Percentiles rank a stretch among this genome's conserved stretches.
Conservation (phyloP, 345 rosid genomes). For the Heritiera fomes region DNA sequence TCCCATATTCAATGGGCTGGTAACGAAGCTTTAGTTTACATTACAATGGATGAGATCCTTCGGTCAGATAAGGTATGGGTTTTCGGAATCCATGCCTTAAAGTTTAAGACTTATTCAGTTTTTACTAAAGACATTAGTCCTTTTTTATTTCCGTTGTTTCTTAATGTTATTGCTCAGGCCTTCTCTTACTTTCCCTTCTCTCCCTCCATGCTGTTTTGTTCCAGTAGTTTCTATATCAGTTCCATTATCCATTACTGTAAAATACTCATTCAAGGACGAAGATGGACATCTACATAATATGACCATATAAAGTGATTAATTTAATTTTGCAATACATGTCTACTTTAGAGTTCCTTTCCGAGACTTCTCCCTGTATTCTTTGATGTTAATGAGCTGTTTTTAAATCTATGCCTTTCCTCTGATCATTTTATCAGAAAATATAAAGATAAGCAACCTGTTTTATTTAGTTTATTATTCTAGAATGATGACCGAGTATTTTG, state of each 20-base stretch:
- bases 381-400: not conserved
- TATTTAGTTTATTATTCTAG: not conserved
- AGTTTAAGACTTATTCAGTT: not conserved
- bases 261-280: not conserved
- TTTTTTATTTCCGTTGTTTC: not conserved
- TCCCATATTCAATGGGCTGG: constrained; percentile 74
- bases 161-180: not conserved
- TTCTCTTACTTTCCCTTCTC: not conserved
- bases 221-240: not conserved
- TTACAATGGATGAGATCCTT: constrained; percentile 80
- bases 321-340: not conserved
- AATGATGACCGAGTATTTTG: not conserved
- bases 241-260: not conserved
- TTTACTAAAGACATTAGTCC: not conserved
- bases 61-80: constrained; percentile 80
- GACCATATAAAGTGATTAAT: not conserved
- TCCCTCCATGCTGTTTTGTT: not conserved
- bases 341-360: not conserved
- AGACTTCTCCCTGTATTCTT: not conserved
- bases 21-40: constrained; percentile 70
- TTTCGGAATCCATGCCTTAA: not conserved
- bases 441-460: not conserved
- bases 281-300: not conserved
- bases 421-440: not conserved
- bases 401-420: not conserved